phyloP scores from a whole-genome alignment of 2,329 filamentous ascomycete genomes.

The Trichoderma asperellum region DNA sequence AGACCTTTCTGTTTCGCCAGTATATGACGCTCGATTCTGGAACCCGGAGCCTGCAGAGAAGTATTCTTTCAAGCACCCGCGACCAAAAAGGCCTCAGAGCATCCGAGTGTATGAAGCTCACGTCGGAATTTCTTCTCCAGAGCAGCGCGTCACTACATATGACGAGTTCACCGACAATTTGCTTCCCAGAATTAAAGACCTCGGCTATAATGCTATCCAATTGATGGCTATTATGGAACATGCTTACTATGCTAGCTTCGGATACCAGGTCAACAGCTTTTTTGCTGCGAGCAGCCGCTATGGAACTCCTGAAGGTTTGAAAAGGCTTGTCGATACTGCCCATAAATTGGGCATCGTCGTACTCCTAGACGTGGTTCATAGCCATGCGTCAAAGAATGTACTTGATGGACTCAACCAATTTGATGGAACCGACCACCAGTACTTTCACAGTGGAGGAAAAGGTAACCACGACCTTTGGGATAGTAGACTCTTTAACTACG shows the following conservation, averaged over 20 bases:
- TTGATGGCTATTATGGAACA: constrained; percentile 99
- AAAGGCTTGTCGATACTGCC: constrained; percentile 93
- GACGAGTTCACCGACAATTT: constrained; percentile 95
- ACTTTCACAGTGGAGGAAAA: constrained; percentile 87
- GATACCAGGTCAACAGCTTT: constrained; percentile 98
- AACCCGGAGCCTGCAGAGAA: constrained; percentile 78
- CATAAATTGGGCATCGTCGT: constrained; percentile 90
- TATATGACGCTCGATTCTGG: constrained; percentile 97
- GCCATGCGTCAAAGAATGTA: constrained; percentile 97
- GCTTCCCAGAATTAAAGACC: constrained; percentile 83
- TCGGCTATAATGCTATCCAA: constrained; percentile 97
- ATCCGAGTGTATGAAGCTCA: constrained; percentile 98
- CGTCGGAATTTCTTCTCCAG: constrained; percentile 93
- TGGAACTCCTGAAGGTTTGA: constrained; percentile 89
- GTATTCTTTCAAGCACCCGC: constrained; percentile 82
- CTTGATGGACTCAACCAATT: constrained; percentile 95
- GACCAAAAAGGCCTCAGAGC: constrained; percentile 82
- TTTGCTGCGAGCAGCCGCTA: constrained; percentile 97
- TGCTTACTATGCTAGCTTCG: constrained; percentile 98
- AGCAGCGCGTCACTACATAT: constrained; percentile 87
- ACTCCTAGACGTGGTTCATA: constrained; percentile 93
- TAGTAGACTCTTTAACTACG: constrained; percentile 96
- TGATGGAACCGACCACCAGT: constrained; percentile 90
- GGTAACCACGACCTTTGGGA: constrained; percentile 95
- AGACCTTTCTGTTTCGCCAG: constrained; percentile 83